Percentiles rank a stretch among this genome's conserved stretches.
phyloP scores from a whole-genome alignment of 2,329 filamentous ascomycete genomes.

The Microdochium bolleyi region DNA sequence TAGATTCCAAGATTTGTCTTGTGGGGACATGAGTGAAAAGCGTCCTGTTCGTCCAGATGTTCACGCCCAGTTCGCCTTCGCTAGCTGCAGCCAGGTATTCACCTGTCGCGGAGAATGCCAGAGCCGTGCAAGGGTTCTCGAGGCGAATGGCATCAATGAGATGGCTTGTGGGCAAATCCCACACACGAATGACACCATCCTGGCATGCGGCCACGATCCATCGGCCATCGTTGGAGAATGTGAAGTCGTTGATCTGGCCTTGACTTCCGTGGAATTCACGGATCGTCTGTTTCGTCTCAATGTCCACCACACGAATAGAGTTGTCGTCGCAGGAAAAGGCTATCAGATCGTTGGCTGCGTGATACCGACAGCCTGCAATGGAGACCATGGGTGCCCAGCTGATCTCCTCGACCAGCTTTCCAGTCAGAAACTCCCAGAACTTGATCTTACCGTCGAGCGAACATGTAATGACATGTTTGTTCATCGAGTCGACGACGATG shows the following conservation, averaged over 20 bases:
- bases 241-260: constrained; percentile 68
- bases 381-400: constrained; percentile 74
- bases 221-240: constrained; percentile 85
- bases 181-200: constrained; percentile 74
- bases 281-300: constrained; percentile 83
- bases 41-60: constrained; percentile 91
- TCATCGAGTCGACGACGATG: constrained; percentile 80
- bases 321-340: constrained; percentile 85
- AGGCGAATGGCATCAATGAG: constrained; percentile 87
- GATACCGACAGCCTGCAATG: constrained; percentile 72
- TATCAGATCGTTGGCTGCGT: constrained; percentile 74
- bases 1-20: constrained; percentile 71
- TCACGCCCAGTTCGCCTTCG: constrained; percentile 76
- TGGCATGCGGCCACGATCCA: constrained; percentile 88
- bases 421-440: constrained; percentile 94
- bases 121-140: constrained; percentile 68
- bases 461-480: constrained; percentile 78
- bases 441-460: constrained; percentile 88
- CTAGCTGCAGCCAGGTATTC: constrained; percentile 92
- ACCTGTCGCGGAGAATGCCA: constrained; percentile 83
- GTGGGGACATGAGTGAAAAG: constrained; percentile 86
- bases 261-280: constrained; percentile 85
- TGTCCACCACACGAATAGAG: constrained; percentile 81
- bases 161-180: constrained; percentile 94
- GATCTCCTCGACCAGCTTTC: constrained; percentile 70